Conservation (phyloP, 129 eudicot species). For the Chrysanthemum makinoi region DNA sequence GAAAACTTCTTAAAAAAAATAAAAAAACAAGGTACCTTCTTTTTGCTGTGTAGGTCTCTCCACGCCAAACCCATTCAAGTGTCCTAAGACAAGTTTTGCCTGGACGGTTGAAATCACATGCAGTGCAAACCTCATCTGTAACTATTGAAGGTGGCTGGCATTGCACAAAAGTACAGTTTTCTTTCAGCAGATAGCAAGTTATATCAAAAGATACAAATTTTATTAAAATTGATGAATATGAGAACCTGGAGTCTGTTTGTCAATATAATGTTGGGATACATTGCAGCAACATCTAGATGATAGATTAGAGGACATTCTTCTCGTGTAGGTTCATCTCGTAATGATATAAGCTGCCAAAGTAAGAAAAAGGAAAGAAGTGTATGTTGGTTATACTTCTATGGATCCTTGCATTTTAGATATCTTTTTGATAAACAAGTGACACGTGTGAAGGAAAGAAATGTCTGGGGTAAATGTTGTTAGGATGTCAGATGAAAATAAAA, state of each 20-base stretch:
- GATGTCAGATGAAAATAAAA: not conserved
- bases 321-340: slow-evolving; percentile 78
- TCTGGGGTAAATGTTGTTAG: not conserved
- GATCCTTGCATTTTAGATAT: slow-evolving; percentile 6
- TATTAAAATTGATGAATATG: not conserved
- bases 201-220: slow-evolving; percentile 2
- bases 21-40: slow-evolving; percentile 61
- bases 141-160: slow-evolving; percentile 96
- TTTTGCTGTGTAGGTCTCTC: slow-evolving; percentile 96
- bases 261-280: slow-evolving; percentile 96
- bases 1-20: not conserved
- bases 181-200: slow-evolving; percentile 12
- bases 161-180: slow-evolving; percentile 22
- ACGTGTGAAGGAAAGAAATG: not conserved
- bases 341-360: slow-evolving; percentile 59
- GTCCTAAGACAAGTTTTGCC: slow-evolving; percentile 93
- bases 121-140: slow-evolving; percentile 96
- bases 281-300: slow-evolving; percentile 99
- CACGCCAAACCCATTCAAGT: slow-evolving; percentile 99
- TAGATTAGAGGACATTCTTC: slow-evolving; percentile 96
- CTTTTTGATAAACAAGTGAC: not conserved
- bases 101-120: slow-evolving; percentile 98
- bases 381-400: slow-evolving; percentile 2
- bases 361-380: not conserved
- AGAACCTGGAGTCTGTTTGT: slow-evolving; percentile 99